Evolutionary conservation across 1,139 yeast genomes (phyloP), one percentile per base, ranked within the genome.

Genomic region (Hyphopichia buzzinii): DNA sequence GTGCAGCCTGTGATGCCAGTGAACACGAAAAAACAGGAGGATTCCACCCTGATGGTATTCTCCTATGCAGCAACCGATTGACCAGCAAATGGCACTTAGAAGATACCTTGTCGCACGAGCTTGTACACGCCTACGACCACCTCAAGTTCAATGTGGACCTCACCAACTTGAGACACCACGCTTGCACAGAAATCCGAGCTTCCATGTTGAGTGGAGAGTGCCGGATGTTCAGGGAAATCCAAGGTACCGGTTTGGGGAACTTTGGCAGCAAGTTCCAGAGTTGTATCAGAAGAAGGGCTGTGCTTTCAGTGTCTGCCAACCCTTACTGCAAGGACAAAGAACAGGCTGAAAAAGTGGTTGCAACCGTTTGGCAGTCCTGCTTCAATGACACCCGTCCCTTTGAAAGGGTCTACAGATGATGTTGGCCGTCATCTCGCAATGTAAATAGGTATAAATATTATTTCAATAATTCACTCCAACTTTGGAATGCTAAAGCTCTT

Each of bases 101-200:
- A 56, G 97, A 92, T 53, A 85, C 95, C 0, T 63, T 92, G 44
- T 76, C 97, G 3, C 99, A 92, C 57, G 99, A 92, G 55, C 71
- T 92, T 57, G 82, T 94, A 16, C 99, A 92, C 60, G 94, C 90
- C 37, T 92, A 88, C 60, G 99, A 92, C 59, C 84, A 89, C 54
- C 69, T 88, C 48, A 84, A 88, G 57, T 92, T 94, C 66, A 71
- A 87, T 37, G 88, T 92, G 8, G 85, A 92, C 57, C 84, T 95
- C 81, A 57, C 73, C 39, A 79, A 92, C 58, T 67, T 94, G 54
- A 79, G 79, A 52, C 98, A 92, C 54, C 98, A 92, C 57, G 98
- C 98, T 0, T 94, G 98, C 59, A 84, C 97, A 1, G 98, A 92
- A 62, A 88, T 92, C 36, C 72, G 99, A 42, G 98, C 98, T 0